Evolutionary conservation across 768 basidiomycete species (phyloP), one percentile per base, ranked within the genome.

Genomic region (Agrocybe pediades): DNA sequence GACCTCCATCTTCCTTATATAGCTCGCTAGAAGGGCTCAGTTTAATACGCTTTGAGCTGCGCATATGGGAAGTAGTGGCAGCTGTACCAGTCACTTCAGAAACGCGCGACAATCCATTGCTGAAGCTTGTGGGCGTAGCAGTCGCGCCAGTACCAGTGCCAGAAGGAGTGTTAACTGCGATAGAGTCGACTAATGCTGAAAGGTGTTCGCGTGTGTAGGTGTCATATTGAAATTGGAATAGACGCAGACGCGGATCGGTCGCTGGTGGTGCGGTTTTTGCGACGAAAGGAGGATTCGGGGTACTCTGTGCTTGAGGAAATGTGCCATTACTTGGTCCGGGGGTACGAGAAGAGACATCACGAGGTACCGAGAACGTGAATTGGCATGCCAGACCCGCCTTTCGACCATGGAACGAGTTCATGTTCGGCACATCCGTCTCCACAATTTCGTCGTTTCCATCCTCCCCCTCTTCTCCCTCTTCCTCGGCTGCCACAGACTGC

Each of bases 201-300:
- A 98, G 83, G 65, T 97, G 93, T 19, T 96, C 91, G 41, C 94
- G 84, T 1, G 96, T 99, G 65, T 91, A 95, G 0, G 96, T 98
- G 68, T 99, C 96, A 65, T 98, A 98, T 59, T 93, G 87, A 47
- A 95, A 90, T 64, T 94, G 90, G 72, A 98, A 98, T 30, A 98
- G 79, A 11, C 88, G 86, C 9, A 94, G 81, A 24, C 86, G 85
- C 2, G 90, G 85, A 64, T 92, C 90, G 23, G 86, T 88, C 23
- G 71, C 40, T 26, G 76, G 75, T 23, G 74, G 67, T 23, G 62
- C 56, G 26, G 60, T 58, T 25, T 67, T 62, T 33, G 69, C 54
- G 41, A 60, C 60, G 24, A 49, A 44, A 45, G 65, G 54, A 21
- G 73, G 71, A 54, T 71, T 71, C 21, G 87, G 86, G 0, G 85